Evolutionary conservation across 331 rosid genomes (phyloP).

Genomic region (Pyracantha coccinea): DNA sequence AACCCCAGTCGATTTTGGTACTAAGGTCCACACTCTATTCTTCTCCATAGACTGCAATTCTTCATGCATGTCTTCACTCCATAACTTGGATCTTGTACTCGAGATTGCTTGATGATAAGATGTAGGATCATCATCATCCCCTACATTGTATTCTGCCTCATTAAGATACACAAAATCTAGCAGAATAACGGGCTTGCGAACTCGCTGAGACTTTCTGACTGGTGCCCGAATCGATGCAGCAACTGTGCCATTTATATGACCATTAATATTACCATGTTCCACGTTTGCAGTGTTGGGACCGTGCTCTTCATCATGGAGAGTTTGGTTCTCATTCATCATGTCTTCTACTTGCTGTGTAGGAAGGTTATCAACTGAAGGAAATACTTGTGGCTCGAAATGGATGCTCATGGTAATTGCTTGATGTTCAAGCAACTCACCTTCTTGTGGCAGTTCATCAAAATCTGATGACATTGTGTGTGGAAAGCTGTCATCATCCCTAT

Average conservation of each 20-base stretch:
- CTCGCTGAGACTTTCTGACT: neutral
- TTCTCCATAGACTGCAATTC: neutral
- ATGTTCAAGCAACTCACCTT: too few species aligned
- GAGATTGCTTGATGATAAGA: neutral
- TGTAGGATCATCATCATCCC: neutral
- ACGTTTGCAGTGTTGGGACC: fast-evolving
- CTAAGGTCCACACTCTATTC: neutral
- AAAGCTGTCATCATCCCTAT: fast-evolving
- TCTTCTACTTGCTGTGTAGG: too few species aligned
- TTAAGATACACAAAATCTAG: too few species aligned
- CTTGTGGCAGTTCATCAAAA: neutral
- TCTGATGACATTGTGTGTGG: fast-evolving
- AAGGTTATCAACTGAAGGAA: too few species aligned
- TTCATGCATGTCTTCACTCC: neutral
- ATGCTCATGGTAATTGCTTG: fast-evolving
- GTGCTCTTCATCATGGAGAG: too few species aligned
- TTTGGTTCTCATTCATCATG: too few species aligned
- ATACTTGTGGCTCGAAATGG: too few species aligned
- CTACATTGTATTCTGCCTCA: neutral
- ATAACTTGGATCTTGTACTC: neutral
- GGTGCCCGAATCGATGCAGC: neutral
- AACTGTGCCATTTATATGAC: fast-evolving
- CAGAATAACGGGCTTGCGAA: too few species aligned
- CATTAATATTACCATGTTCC: too few species aligned
- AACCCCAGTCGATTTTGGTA: too few species aligned